Evolutionary conservation across 257 asterid species (phyloP), one percentile per base, ranked within the genome.

Genomic region (Jasminum sambac): DNA sequence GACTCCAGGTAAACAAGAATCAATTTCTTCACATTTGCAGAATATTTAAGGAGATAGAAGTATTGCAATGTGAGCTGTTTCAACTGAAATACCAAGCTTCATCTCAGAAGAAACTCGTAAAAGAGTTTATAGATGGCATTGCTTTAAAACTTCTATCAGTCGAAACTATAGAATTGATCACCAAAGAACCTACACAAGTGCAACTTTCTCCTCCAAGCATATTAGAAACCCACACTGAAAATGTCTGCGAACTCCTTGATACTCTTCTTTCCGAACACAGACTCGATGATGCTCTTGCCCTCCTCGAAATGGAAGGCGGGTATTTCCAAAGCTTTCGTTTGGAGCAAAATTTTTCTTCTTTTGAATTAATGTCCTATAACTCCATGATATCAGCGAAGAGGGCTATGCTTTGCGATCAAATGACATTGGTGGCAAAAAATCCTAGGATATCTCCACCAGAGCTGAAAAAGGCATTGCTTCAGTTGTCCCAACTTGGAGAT

Each of bases 381-480:
- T 81, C 84, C 21, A 74, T 42, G 59, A 82, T 91, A 67, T 86
- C 87, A 14, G 87, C 84, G 67, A 85, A 82, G 75, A 83, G 69
- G 70, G 82, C 79, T 36, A 67, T 79, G 78, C 81, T 91, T 73
- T 81, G 67, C 40, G 76, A 80, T 42, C 86, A 77, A 19, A 76
- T 89, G 25, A 67, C 73, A 12, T 75, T 48, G 10, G 58, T 80
- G 55, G 95, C 91, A 36, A 77, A 84, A 48, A 80, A 84, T 60
- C 84, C 84, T 17, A 81, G 92, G 48, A 77, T 87, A 1, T 76
- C 92, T 43, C 84, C 96, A 5, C 80, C 90, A 11, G 95, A 91
- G 76, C 70, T 89, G 86, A 95, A 87, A n/a, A 82, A 85, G 61
- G 87, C 87, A 11, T 72, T 91, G 75, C 44, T 71, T 55, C 92